Conservation (phyloP, 257 asterid species). For the Salvia hispanica region DNA sequence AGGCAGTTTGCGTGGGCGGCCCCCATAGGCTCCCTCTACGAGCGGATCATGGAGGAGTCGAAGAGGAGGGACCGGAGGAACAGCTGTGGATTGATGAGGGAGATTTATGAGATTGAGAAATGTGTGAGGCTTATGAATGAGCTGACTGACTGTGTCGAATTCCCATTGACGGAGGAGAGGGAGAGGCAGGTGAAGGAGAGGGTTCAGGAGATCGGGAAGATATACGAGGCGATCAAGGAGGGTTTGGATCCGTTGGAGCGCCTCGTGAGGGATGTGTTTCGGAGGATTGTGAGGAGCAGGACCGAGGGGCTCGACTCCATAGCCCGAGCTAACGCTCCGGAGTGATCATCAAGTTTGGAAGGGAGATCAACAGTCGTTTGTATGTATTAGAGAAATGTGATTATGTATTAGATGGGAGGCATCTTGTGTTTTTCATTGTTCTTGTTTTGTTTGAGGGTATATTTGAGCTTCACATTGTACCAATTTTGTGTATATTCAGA, state of each 20-base stretch:
- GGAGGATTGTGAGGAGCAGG: constrained; percentile 73
- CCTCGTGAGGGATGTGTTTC: constrained; percentile 78
- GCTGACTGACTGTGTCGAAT: constrained; percentile 52
- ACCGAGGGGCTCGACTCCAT: constrained; percentile 63
- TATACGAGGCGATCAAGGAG: constrained; percentile 51
- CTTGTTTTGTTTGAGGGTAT: constrained; percentile 23
- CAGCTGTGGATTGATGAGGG: constrained; percentile 75
- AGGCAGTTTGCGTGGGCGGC: constrained; percentile 68
- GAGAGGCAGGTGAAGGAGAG: constrained; percentile 69
- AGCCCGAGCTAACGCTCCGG: constrained; percentile 41
- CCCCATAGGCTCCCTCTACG: constrained; percentile 70
- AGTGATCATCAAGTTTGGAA: background rate
- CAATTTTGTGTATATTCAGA: constrained; percentile 3
- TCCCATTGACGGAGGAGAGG: constrained; percentile 66
- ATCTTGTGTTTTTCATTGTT: constrained; percentile 20
- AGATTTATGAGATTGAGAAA: constrained; percentile 75
- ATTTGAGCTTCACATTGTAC: constrained; percentile 11
- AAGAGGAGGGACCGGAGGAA: constrained; percentile 74
- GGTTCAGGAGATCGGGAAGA: constrained; percentile 56
- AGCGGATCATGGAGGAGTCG: constrained; percentile 78
- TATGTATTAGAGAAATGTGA: no score
- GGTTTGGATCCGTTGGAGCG: constrained; percentile 88
- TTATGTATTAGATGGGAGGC: no score
- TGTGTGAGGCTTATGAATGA: constrained; percentile 60
- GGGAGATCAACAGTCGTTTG: no score